Base-by-base conservation (phyloP, 176 grass and related monocot genomes). In the Avena insularis region DNA sequence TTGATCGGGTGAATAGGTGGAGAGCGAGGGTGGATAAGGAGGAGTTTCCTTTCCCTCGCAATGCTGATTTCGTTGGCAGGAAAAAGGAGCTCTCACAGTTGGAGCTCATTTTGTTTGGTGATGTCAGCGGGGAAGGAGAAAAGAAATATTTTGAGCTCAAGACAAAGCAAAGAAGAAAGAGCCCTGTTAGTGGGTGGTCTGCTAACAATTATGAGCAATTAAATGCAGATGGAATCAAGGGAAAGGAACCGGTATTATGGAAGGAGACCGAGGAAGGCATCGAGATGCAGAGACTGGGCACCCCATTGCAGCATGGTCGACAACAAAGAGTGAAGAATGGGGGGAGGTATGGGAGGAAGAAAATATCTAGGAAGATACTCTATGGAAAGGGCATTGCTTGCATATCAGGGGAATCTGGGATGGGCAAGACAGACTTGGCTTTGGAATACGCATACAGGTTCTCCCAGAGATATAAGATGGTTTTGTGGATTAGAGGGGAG, bases 381-480 rank as follows among this genome's bases (percentile, higher is more conserved):
- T 98, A 98, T 58, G 97, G 97, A 67, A 98, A 96, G 88, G 97
- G 97, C 68, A 93, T 98, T 90, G 94, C 92, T 68, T 98, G 97
- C 91, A 84, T 98, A 83, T 94, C 97, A 31, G 97, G 97, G 59
- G 97, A 96, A 46, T 90, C 97, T 79, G 97, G 97, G 83, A 96
- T 98, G 74, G 97, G 97, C 79, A 98, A 98, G 84, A 98, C 92
- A 61, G 97, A 98, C 50, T 80, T 98, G 63, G 92, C 89, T 88
- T 90, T 98, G 92, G 97, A 98, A 83, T 98, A 96, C 64, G 94
- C 97, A 12, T 96, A 94, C 82, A 92, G 89, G 74, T 96, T 93
- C 77, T 90, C 86, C 53, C 93, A 98, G 77, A 87, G 92, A 91
- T 98, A 98, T 86, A 98, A 94, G 89, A 91, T 98, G 92, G 86